Evolutionary conservation across 768 basidiomycete species (phyloP).

Genomic region (Lyophyllum shimeji): DNA sequence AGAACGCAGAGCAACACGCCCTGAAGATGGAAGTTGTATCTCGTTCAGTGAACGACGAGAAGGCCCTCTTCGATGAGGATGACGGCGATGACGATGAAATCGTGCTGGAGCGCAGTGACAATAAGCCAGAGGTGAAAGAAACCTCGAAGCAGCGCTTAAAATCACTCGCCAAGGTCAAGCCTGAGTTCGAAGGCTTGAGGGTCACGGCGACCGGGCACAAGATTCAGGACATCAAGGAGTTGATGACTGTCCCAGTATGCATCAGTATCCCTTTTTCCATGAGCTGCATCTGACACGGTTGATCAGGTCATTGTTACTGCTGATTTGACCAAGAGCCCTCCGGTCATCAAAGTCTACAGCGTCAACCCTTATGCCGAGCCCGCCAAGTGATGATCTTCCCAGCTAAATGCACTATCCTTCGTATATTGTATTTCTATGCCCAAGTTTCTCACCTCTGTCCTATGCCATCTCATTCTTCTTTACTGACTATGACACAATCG

Average conservation of each 20-base stretch:
- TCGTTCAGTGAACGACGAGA: constrained; percentile 83
- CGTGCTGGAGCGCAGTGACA: constrained; percentile 28
- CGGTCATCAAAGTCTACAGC: constrained; percentile 96
- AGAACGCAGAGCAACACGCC: constrained; percentile 88
- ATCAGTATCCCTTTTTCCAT: neutral
- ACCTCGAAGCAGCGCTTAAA: constrained; percentile 76
- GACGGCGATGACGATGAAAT: constrained; percentile 84
- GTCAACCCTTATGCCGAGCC: constrained; percentile 84
- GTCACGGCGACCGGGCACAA: constrained; percentile 76
- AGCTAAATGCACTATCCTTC: constrained; percentile 13
- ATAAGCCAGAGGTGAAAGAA: constrained; percentile 40
- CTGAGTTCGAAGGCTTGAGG: constrained; percentile 83
- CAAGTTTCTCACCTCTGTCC: constrained; percentile 8
- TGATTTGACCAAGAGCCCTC: constrained; percentile 93
- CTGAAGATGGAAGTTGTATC: constrained; percentile 90
- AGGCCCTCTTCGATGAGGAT: constrained; percentile 86
- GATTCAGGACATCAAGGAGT: constrained; percentile 92
- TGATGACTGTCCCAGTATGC: constrained; percentile 91
- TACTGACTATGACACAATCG: constrained; percentile 17
- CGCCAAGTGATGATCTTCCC: constrained; percentile 39
- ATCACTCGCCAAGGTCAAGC: constrained; percentile 74
- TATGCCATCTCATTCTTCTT: constrained; percentile 22
- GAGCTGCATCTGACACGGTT: constrained; percentile 8
- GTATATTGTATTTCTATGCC: constrained; percentile 31
- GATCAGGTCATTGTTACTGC: constrained; percentile 89